Evolutionary conservation across 345 rosid genomes (phyloP).

Genomic region (Hirschfeldia incana): DNA sequence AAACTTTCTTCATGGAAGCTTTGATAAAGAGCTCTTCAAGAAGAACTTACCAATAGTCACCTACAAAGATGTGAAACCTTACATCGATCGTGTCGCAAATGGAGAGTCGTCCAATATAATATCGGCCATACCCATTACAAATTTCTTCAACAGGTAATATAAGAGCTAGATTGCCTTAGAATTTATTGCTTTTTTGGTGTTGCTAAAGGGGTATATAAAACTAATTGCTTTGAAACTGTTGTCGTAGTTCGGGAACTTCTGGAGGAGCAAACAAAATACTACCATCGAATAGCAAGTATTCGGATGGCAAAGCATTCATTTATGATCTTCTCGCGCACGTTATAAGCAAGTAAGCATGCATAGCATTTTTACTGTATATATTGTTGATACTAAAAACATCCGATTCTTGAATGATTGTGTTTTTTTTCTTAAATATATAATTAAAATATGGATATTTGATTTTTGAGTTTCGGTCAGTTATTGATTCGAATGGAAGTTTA

Average conservation of each 20-base stretch:
- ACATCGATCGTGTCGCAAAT: conserved; percentile 53
- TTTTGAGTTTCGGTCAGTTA: neutral
- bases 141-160: neutral
- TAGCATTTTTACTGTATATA: neutral
- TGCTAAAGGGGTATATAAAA: neutral
- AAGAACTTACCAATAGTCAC: conserved; percentile 55
- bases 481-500: neutral
- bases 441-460: neutral
- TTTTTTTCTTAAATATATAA: too few species aligned
- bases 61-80: conserved; percentile 64
- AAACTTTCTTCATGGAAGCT: conserved; percentile 33
- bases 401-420: neutral
- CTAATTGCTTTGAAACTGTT: neutral
- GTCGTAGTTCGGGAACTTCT: neutral
- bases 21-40: conserved; percentile 48
- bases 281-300: neutral
- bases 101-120: conserved; percentile 38
- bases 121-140: conserved; percentile 5
- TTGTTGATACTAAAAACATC: neutral
- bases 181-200: neutral
- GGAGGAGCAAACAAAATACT: neutral
- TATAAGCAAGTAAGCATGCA: neutral
- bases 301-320: neutral
- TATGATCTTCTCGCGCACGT: neutral
- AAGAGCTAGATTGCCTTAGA: neutral